A percentile compares a stretch with the other conserved stretches of the same genome.
phyloP scores from a whole-genome alignment of 2,329 filamentous ascomycete species.

The Scedosporium dehoogii region DNA sequence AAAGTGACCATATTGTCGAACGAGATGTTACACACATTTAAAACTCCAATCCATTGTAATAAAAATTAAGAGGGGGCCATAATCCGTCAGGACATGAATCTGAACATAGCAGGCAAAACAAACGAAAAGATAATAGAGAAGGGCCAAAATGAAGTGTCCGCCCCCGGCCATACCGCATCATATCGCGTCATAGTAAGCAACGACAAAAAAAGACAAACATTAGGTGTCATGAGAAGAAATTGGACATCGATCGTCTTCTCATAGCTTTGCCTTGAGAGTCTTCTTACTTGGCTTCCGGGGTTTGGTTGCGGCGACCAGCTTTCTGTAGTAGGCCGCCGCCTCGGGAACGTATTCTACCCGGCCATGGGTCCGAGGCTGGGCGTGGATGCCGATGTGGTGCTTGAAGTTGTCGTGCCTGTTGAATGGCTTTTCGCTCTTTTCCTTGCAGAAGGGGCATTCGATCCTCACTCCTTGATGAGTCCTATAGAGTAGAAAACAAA shows the following conservation, averaged over 20 bases:
- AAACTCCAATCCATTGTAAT: too few species aligned
- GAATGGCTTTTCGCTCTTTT: conserved; percentile 10
- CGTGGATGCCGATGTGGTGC: conserved; percentile 31
- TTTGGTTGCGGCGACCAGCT: background rate
- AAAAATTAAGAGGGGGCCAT: too few species aligned
- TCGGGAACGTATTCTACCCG: conserved; percentile 1
- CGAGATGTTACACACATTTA: too few species aligned
- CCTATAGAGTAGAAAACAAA: background rate
- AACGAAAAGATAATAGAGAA: background rate
- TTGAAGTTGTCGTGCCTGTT: conserved; percentile 31
- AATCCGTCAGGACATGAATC: too few species aligned
- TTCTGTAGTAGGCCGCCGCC: background rate
- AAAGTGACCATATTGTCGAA: too few species aligned
- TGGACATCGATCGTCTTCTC: background rate
- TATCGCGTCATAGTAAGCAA: too few species aligned
- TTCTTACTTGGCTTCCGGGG: conserved; percentile 1
- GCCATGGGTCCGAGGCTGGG: conserved; percentile 13
- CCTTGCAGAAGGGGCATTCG: conserved; percentile 11
- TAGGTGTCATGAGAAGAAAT: background rate
- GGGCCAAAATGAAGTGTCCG: background rate
- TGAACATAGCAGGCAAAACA: too few species aligned
- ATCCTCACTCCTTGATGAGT: conserved; percentile 6
- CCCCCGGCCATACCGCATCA: background rate
- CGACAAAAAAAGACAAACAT: too few species aligned
- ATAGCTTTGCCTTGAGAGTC: background rate